Percentiles rank a stretch among this genome's conserved stretches.
These are phyloP conservation scores for Quercus phellos DNA, from an alignment of 331 rosid species.

Conservation along the genomic window DNA sequence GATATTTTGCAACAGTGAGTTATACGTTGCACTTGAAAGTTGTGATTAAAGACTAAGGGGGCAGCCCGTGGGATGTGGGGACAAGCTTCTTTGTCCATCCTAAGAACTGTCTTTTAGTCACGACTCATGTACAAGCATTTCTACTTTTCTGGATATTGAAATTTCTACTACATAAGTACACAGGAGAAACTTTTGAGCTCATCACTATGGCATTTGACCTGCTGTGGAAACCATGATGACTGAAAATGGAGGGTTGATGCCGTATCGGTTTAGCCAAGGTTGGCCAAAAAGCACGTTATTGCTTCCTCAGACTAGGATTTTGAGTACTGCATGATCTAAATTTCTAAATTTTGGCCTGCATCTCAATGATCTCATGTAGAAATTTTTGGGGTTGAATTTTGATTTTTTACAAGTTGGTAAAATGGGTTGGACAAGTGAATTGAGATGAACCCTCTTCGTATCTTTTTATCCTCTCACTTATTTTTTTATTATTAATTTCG, in stretches of 20 bases:
- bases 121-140: not conserved
- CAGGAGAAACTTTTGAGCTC: not conserved
- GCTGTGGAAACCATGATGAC: not conserved
- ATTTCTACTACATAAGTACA: no score
- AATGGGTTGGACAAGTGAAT: no score
- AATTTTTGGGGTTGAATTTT: no score
- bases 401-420: no score
- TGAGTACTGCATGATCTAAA: no score
- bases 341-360: no score
- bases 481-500: not conserved
- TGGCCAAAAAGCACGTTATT: not conserved
- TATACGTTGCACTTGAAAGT: not conserved
- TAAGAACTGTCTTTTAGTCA: not conserved
- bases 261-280: no score
- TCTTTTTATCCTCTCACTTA: not conserved
- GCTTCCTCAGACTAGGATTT: no score
- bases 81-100: no score
- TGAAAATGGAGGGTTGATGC: not conserved
- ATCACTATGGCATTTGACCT: not conserved
- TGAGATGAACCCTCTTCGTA: no score
- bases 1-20: not conserved
- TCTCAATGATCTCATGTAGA: no score
- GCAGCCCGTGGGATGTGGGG: not conserved
- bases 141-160: not conserved
- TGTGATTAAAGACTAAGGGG: not conserved